Evolutionary conservation across 2,329 filamentous ascomycete genomes (phyloP).

Genomic region (Colletotrichum incanum): DNA sequence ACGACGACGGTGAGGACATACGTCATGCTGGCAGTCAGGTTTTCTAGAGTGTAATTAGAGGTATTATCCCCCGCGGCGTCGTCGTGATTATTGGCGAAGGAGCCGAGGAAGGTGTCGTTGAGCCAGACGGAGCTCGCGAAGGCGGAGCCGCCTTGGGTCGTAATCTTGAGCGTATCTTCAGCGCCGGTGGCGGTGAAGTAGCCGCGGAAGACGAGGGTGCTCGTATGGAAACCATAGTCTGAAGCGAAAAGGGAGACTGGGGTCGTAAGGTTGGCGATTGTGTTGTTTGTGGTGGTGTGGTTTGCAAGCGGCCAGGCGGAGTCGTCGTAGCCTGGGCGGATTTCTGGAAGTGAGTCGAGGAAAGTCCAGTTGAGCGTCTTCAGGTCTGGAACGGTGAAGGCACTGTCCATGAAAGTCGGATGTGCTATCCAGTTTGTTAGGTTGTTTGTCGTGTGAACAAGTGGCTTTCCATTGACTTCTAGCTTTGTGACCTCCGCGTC

Average conservation of each 20-base stretch:
- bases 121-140: conserved; percentile 80
- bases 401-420: conserved; percentile 55
- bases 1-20: conserved; percentile 80
- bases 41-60: conserved; percentile 70
- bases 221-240: conserved; percentile 83
- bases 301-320: conserved; percentile 75
- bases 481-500: conserved; percentile 67
- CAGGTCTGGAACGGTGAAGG: conserved; percentile 68
- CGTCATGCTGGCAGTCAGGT: conserved; percentile 63
- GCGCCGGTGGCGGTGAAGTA: conserved; percentile 76
- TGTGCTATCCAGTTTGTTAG: conserved; percentile 63
- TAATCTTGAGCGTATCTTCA: conserved; percentile 70
- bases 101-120: conserved; percentile 74
- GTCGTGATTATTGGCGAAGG: conserved; percentile 70
- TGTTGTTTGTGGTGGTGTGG: conserved; percentile 73
- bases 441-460: conserved; percentile 54
- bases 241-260: conserved; percentile 77
- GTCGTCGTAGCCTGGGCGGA: conserved; percentile 77
- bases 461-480: conserved; percentile 57
- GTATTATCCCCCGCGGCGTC: conserved; percentile 66
- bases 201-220: conserved; percentile 79
- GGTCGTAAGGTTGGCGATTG: conserved; percentile 69
- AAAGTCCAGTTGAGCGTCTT: conserved; percentile 76
- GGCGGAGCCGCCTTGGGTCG: conserved; percentile 76
- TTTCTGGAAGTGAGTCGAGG: conserved; percentile 80